phyloP scores from a whole-genome alignment of 495 filamentous ascomycete genomes.

The Ascodesmis nigricans region DNA sequence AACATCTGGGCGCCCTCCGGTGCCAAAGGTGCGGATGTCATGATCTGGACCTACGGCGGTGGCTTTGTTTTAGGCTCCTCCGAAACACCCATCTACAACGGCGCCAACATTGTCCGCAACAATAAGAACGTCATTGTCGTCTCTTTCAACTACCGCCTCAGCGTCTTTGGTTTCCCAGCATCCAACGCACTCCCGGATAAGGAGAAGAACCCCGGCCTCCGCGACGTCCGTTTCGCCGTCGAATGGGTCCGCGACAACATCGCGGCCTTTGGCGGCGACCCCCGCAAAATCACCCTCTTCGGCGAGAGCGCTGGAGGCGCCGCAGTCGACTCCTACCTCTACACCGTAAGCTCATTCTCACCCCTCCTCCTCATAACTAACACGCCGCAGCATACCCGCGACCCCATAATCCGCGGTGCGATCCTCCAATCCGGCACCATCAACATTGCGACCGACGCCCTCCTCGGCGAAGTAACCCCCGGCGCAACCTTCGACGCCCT shows the following conservation, averaged over 20 bases:
- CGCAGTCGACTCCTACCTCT: not conserved
- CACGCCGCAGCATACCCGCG: conserved; percentile 17
- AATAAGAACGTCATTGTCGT: conserved; percentile 2
- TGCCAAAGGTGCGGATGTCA: conserved; percentile 22
- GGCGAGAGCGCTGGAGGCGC: conserved; percentile 33
- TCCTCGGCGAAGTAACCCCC: conserved; percentile 17
- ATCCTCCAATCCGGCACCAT: conserved; percentile 21
- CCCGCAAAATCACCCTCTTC: conserved; percentile 33
- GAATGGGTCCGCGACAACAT: conserved; percentile 47
- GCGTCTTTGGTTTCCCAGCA: conserved; percentile 40
- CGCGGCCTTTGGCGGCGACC: conserved; percentile 43
- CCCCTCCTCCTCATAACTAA: not conserved
- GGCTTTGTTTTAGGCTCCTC: conserved; percentile 27
- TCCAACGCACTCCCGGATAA: conserved; percentile 9
- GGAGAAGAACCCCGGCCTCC: conserved; percentile 33
- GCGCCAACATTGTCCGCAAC: not conserved
- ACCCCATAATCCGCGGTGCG: conserved; percentile 27
- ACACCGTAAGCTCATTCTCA: not conserved
- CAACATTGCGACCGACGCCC: conserved; percentile 27
- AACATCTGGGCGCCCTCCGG: conserved; percentile 2
- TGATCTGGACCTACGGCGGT: conserved; percentile 41
- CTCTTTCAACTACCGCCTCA: conserved; percentile 33
- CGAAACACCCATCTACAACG: not conserved
- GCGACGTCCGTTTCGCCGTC: conserved; percentile 44
- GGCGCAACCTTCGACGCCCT: conserved; percentile 14